phyloP scores from a whole-genome alignment of 1,284 basidiomycete genomes.

The Porodaedalea pini region DNA sequence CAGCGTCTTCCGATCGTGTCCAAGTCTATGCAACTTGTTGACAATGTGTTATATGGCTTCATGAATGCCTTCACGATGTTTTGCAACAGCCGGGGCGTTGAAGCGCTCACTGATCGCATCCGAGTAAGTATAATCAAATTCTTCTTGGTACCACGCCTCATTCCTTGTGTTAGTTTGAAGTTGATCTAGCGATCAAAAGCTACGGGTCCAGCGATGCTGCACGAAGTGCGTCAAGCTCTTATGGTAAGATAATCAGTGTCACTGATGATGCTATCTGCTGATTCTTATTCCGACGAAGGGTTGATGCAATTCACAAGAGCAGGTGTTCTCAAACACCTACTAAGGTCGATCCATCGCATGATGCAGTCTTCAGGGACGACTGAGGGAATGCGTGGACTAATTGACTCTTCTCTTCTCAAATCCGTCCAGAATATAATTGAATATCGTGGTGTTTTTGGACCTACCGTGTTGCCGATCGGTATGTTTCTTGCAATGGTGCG shows the following conservation, averaged over 20 bases:
- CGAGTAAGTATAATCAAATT: constrained; percentile 49
- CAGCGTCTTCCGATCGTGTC: constrained; percentile 70
- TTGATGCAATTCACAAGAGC: constrained; percentile 65
- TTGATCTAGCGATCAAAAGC: constrained; percentile 63
- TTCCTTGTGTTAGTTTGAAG: constrained; percentile 57
- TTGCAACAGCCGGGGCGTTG: constrained; percentile 81
- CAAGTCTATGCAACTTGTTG: constrained; percentile 90
- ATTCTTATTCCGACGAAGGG: constrained; percentile 34
- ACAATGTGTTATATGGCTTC: constrained; percentile 89
- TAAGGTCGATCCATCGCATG: constrained; percentile 93
- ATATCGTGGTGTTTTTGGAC: constrained; percentile 80
- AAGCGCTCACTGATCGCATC: constrained; percentile 82
- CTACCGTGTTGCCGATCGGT: constrained; percentile 83
- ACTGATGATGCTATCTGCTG: neutral
- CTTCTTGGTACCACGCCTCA: neutral
- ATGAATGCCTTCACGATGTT: constrained; percentile 87
- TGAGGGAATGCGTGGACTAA: constrained; percentile 91
- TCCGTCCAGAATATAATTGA: constrained; percentile 89
- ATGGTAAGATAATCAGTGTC: constrained; percentile 41
- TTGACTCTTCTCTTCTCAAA: constrained; percentile 85
- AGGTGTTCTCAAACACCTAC: constrained; percentile 82
- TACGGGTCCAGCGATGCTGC: constrained; percentile 42
- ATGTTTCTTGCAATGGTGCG: constrained; percentile 24
- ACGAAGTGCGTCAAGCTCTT: constrained; percentile 50
- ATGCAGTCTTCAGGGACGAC: constrained; percentile 94